These are phyloP conservation scores for Candida oleophila DNA, from an alignment of 805 yeast species.

Conservation along the genomic window DNA sequence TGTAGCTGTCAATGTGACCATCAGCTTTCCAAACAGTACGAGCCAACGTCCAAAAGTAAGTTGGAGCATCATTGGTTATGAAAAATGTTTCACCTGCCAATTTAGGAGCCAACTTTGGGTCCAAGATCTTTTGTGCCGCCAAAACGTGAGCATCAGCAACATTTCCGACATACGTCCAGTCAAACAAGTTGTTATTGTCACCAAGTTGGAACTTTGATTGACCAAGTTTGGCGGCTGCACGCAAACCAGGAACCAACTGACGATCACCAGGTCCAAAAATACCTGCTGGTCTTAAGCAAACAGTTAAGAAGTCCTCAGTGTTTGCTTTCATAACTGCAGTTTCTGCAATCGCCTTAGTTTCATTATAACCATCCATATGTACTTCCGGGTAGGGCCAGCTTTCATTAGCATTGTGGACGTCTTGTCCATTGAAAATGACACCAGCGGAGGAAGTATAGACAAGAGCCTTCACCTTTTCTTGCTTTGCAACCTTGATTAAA, in stretches of 20 bases:
- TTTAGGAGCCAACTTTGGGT: constrained; percentile 35
- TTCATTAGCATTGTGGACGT: constrained; percentile 89
- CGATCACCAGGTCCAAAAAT: constrained; percentile 99
- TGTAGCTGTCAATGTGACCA: constrained; percentile 72
- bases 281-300: constrained; percentile 94
- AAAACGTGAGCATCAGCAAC: constrained; percentile 96
- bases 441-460: constrained; percentile 98
- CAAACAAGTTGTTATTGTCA: constrained; percentile 89
- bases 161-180: constrained; percentile 97
- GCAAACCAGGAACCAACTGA: constrained; percentile 89
- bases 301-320: constrained; percentile 60
- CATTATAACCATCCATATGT: constrained; percentile 96
- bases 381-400: constrained; percentile 86
- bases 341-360: constrained; percentile 92
- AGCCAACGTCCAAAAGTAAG: constrained; percentile 96
- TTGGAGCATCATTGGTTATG: constrained; percentile 90
- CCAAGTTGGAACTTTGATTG: constrained; percentile 94
- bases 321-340: constrained; percentile 74
- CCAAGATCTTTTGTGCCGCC: constrained; percentile 76
- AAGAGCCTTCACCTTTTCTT: constrained; percentile 55
- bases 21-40: constrained; percentile 97
- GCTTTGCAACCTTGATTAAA: constrained; percentile 62
- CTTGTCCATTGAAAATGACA: constrained; percentile 94
- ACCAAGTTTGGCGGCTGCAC: constrained; percentile 77
- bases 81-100: constrained; percentile 89